A percentile compares a stretch with the other conserved stretches of the same genome.
phyloP scores from a whole-genome alignment of 1,284 basidiomycete genomes.

The Calocybe gambosa region DNA sequence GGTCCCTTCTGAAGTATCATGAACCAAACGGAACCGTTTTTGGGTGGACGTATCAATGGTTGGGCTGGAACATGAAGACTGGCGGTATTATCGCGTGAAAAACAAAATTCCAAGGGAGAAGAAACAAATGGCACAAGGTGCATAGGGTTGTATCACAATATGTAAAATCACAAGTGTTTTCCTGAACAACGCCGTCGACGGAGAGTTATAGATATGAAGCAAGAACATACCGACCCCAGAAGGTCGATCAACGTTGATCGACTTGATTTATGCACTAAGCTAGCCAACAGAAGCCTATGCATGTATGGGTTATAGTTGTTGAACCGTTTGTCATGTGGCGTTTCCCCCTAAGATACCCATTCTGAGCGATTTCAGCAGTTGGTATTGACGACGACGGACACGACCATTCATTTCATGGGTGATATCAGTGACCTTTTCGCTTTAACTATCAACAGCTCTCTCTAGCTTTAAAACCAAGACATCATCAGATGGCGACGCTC shows the following conservation, averaged over 20 bases:
- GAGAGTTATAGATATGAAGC: too few species aligned
- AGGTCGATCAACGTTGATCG: too few species aligned
- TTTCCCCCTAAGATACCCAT: neutral
- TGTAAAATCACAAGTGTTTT: too few species aligned
- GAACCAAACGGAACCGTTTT: constrained; percentile 30
- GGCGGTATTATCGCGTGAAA: constrained; percentile 29
- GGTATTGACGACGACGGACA: neutral
- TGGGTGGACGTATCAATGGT: constrained; percentile 45
- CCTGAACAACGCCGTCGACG: too few species aligned
- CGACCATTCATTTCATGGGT: neutral
- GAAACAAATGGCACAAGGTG: too few species aligned
- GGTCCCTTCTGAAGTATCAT: constrained; percentile 26
- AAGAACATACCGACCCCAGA: too few species aligned
- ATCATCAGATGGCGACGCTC: constrained; percentile 22
- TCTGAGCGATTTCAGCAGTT: neutral
- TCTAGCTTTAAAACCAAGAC: neutral
- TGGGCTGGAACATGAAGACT: constrained; percentile 42
- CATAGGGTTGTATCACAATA: too few species aligned
- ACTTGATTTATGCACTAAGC: too few species aligned
- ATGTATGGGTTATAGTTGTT: too few species aligned
- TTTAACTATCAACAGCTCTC: neutral
- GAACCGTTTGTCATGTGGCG: too few species aligned
- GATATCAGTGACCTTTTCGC: neutral
- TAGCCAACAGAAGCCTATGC: too few species aligned
- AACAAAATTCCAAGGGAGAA: too few species aligned